Evolutionary conservation across 2,329 filamentous ascomycete species (phyloP), one percentile per base, ranked within the genome.

Genomic region (Septoria linicola): DNA sequence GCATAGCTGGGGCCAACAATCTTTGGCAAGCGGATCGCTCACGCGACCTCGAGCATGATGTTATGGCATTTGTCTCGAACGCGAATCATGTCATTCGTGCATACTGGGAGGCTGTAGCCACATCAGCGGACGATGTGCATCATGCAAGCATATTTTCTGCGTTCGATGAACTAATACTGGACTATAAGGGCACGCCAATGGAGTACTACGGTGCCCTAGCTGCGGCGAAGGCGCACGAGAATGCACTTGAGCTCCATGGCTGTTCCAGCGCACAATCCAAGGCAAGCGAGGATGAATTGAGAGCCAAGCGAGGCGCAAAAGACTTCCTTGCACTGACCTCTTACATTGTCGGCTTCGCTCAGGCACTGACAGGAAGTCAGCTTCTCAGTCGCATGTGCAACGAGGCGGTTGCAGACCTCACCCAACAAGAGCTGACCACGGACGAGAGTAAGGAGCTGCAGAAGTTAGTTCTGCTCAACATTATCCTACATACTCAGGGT

Each of bases 381-480:
- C 65, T 73, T 6, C 74, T 79, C 30, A 73, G 73, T 50, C 72
- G 76, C 51, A 68, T 81, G 45, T 82, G 78, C 62, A 85, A 83
- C 60, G 80, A 84, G 61, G 63, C 84, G 25, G 70, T 85, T 40
- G 78, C 81, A 11, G 78, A 81, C 55, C 69, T 80, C n/a, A 84
- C 80, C 2, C 73, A 78, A 20, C 62, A 76, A 10, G 63, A 72
- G n/a, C 63, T 72, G 41, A 67, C 73, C 19, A 60, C 66, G 5
- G 50, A 59, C n/a, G 39, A 55, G 20, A 17, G 52, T 11, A 49
- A 56, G 16, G 54, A 46, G 2, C 64, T 82, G 10, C 72, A 68
- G 47, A 73, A 78, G 44, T 65, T 84, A 2, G 68, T 78, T 3
- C 59, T 80, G 8, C 70, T 84, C 14, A 84, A 84, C 59, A 68